Evolutionary conservation across 805 yeast species (phyloP).

Genomic region (Suhomyces sp.): DNA sequence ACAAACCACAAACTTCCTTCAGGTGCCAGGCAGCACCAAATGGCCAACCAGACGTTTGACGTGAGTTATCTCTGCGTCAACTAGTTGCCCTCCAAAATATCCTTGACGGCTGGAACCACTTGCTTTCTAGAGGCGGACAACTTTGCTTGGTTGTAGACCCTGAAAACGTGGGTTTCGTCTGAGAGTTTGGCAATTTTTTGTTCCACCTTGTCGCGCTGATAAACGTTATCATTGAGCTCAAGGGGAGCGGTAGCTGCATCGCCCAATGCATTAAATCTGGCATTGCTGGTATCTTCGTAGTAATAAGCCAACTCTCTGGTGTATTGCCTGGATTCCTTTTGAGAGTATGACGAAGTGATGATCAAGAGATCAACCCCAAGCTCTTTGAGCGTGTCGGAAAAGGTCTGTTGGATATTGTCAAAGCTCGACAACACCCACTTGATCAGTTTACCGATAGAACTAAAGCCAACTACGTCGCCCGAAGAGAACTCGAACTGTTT

Average conservation of each 20-base stretch:
- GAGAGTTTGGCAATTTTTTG: conserved; percentile 13
- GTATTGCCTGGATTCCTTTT: conserved; percentile 27
- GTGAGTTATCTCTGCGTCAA: conserved; percentile 20
- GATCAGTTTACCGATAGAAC: conserved; percentile 67
- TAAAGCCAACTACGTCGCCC: conserved; percentile 58
- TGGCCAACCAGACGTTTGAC: conserved; percentile 11
- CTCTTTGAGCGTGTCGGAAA: conserved; percentile 14
- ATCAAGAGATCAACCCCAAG: conserved; percentile 25
- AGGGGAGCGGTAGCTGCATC: conserved; percentile 19
- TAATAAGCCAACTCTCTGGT: conserved; percentile 35
- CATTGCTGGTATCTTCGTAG: conserved; percentile 12
- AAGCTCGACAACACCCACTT: conserved; percentile 45
- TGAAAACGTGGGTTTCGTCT: conserved; percentile 11
- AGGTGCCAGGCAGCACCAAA: not conserved
- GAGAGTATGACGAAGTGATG: conserved; percentile 40
- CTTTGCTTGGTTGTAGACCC: conserved; percentile 46
- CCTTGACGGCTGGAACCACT: conserved; percentile 65
- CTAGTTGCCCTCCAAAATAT: conserved; percentile 19
- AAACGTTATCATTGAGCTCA: conserved; percentile 23
- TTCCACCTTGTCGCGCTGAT: conserved; percentile 15
- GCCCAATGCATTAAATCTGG: conserved; percentile 17
- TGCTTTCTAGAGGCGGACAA: conserved; percentile 75
- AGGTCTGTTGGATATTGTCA: conserved; percentile 19
- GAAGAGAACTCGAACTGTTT: conserved; percentile 56
- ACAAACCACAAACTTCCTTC: not conserved